phyloP scores from a whole-genome alignment of 768 basidiomycete genomes.

The Hysterangium stoloniferum region DNA sequence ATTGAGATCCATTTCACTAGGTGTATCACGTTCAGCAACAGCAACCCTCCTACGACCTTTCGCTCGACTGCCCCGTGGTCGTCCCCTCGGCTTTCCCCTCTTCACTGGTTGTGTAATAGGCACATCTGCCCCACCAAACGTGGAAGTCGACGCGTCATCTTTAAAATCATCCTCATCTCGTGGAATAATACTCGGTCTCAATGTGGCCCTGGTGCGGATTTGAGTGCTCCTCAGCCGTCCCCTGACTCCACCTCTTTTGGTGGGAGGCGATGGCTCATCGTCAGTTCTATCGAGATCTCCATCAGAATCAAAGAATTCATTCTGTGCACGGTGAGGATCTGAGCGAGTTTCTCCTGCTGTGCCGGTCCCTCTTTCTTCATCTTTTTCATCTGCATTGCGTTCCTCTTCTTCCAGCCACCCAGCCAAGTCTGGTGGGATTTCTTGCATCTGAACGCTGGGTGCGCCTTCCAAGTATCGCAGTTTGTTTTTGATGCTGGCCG shows the following conservation, averaged over 20 bases:
- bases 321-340: constrained; percentile 47
- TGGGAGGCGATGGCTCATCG: background rate
- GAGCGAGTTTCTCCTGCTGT: constrained; percentile 46
- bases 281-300: constrained; percentile 52
- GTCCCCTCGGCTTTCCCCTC: constrained; percentile 21
- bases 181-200: too few relatives aligned
- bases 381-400: constrained; percentile 55
- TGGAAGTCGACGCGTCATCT: constrained; percentile 16
- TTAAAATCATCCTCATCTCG: constrained; percentile 32
- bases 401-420: constrained; percentile 71
- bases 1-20: background rate
- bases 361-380: constrained; percentile 56
- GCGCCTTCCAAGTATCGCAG: constrained; percentile 90
- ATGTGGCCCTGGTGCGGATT: too few relatives aligned
- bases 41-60: constrained; percentile 5
- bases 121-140: constrained; percentile 17
- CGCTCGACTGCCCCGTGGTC: background rate
- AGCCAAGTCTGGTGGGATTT: constrained; percentile 88
- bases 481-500: constrained; percentile 78
- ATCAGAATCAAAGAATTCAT: constrained; percentile 71
- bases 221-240: background rate
- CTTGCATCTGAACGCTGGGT: constrained; percentile 94
- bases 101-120: constrained; percentile 21
- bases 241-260: background rate
- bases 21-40: background rate